phyloP scores from a whole-genome alignment of 2,329 filamentous ascomycete genomes.

The Botrytis deweyae region DNA sequence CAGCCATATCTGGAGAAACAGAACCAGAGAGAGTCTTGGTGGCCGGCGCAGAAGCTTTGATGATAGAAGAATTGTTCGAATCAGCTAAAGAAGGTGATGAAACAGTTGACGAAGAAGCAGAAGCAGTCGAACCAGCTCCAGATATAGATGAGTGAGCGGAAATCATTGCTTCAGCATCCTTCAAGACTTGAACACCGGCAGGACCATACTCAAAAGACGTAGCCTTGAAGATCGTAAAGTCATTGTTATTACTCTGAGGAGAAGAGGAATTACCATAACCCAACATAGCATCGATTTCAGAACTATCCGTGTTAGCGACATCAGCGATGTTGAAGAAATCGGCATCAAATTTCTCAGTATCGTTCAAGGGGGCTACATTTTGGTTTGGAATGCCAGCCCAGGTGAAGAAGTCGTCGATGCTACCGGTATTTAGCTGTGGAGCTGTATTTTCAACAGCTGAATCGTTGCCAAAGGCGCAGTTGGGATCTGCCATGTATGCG shows the following conservation, averaged over 20 bases:
- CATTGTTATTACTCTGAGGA: not conserved
- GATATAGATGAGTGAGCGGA: not conserved
- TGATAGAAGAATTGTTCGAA: rapidly evolving
- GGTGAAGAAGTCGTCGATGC: not conserved
- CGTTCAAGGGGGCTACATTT: no score
- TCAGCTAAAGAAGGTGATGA: not conserved
- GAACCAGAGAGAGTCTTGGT: not conserved
- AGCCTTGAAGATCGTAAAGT: not conserved
- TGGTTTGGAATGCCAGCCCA: not conserved
- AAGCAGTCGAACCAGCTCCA: not conserved
- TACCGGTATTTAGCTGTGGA: not conserved
- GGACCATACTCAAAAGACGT: not conserved
- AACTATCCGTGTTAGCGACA: not conserved
- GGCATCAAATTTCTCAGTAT: not conserved
- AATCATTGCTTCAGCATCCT: not conserved
- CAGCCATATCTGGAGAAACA: not conserved
- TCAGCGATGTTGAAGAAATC: not conserved
- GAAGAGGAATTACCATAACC: not conserved
- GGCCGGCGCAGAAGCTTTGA: not conserved
- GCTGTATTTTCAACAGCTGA: not conserved
- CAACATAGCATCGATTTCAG: not conserved
- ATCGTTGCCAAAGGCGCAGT: not conserved
- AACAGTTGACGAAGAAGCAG: not conserved
- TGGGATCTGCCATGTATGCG: not conserved
- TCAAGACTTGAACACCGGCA: not conserved